These are phyloP conservation scores for Entelexis sorbosivorans DNA, from an alignment of 1,139 yeast genomes.

Conservation along the genomic window DNA sequence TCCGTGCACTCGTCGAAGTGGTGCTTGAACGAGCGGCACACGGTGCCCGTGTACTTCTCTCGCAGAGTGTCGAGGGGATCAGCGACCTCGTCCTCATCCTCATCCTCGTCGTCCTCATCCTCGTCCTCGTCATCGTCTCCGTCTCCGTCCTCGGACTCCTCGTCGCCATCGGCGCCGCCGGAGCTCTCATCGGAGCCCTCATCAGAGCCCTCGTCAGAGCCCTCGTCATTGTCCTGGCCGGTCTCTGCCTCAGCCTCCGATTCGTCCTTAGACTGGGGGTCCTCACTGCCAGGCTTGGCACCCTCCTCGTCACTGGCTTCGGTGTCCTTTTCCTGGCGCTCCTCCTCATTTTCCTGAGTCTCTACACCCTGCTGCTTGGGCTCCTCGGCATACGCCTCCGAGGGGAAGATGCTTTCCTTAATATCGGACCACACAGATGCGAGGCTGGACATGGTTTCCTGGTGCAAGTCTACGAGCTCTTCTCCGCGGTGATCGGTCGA, in stretches of 20 bases:
- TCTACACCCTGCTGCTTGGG: conserved; percentile 11
- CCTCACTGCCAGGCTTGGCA: conserved; percentile 20
- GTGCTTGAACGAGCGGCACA: conserved; percentile 67
- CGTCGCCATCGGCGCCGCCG: conserved; percentile 27
- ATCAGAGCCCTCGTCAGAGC: conserved; percentile 34
- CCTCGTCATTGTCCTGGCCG: conserved; percentile 33
- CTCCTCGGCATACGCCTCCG: conserved; percentile 77
- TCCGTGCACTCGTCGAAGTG: conserved; percentile 92
- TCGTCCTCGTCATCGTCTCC: conserved; percentile 33
- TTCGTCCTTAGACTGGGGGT: conserved; percentile 26
- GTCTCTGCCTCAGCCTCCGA: conserved; percentile 20
- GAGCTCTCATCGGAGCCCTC: conserved; percentile 28
- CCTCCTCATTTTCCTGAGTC: conserved; percentile 23
- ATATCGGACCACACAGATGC: conserved; percentile 47
- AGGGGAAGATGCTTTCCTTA: conserved; percentile 71
- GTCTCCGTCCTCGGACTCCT: conserved; percentile 18
- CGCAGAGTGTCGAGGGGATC: conserved; percentile 35
- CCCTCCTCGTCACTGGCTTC: conserved; percentile 6
- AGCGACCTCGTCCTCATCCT: conserved; percentile 37
- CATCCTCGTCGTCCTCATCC: conserved; percentile 35
- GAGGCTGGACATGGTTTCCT: conserved; percentile 43
- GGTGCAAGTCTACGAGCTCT: neutral
- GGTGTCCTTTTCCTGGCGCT: conserved; percentile 10
- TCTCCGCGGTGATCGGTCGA: conserved; percentile 6
- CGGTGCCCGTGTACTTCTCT: conserved; percentile 55